Percentiles rank a stretch among this genome's conserved stretches.
phyloP scores from a whole-genome alignment of 2,329 filamentous ascomycete species.

The Tolypocladium pustulatum region DNA sequence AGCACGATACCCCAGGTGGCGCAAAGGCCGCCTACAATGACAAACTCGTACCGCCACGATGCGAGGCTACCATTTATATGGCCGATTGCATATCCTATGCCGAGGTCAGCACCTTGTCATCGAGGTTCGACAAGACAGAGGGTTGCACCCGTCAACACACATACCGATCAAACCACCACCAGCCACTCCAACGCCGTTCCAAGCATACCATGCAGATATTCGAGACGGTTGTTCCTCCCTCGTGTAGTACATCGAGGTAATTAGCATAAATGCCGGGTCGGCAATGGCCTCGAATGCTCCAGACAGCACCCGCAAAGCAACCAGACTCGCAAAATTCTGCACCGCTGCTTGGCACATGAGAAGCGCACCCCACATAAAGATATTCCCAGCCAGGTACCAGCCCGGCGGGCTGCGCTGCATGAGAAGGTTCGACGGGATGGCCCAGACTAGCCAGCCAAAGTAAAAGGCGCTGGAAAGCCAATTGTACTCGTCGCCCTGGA shows the following conservation, averaged over 20 bases:
- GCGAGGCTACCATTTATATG: slow-evolving; percentile 44
- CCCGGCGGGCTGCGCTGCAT: slow-evolving; percentile 23
- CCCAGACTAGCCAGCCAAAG: slow-evolving; percentile 27
- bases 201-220: slow-evolving; percentile 49
- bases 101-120: background rate
- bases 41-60: slow-evolving; percentile 58
- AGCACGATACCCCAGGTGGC: slow-evolving; percentile 49
- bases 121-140: background rate
- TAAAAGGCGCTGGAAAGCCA: slow-evolving; percentile 26
- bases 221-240: slow-evolving; percentile 50
- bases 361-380: slow-evolving; percentile 44
- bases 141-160: background rate
- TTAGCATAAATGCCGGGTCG: slow-evolving; percentile 45
- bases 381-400: slow-evolving; percentile 30
- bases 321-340: slow-evolving; percentile 43
- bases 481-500: slow-evolving; percentile 47
- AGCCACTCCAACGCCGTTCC: slow-evolving; percentile 48
- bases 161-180: slow-evolving; percentile 37
- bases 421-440: slow-evolving; percentile 18
- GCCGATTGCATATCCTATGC: slow-evolving; percentile 44
- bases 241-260: slow-evolving; percentile 57
- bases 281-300: slow-evolving; percentile 52
- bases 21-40: slow-evolving; percentile 51
- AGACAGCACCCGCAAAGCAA: slow-evolving; percentile 46
- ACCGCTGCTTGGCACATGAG: slow-evolving; percentile 41